These are phyloP conservation scores for Orbilia ellipsospora DNA, from an alignment of 2,329 filamentous ascomycete genomes.

Conservation along the genomic window DNA sequence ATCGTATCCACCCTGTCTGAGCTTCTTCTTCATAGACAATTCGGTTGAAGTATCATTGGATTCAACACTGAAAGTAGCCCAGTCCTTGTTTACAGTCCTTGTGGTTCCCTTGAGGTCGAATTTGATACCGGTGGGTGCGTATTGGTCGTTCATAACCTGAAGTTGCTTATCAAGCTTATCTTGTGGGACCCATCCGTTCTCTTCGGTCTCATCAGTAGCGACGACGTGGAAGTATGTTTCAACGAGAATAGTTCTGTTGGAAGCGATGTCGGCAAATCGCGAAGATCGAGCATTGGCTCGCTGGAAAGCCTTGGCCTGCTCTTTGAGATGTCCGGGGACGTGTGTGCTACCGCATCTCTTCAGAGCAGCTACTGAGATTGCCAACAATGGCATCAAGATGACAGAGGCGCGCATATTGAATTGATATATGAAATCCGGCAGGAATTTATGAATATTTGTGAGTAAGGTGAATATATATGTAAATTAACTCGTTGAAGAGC, in stretches of 20 bases:
- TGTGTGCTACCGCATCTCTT: conserved; percentile 44
- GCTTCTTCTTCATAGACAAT: conserved; percentile 64
- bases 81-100: conserved; percentile 66
- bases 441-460: conserved; percentile 1
- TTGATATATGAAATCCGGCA: conserved; percentile 4
- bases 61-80: conserved; percentile 61
- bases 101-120: conserved; percentile 65
- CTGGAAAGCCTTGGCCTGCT: conserved; percentile 44
- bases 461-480: conserved; percentile 19
- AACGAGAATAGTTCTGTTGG: conserved; percentile 47
- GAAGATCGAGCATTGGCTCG: conserved; percentile 42
- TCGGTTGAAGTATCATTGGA: conserved; percentile 60
- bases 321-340: conserved; percentile 46
- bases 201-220: conserved; percentile 59
- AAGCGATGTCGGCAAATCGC: conserved; percentile 13
- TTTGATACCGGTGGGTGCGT: conserved; percentile 63
- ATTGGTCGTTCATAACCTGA: conserved; percentile 65
- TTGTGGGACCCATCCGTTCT: conserved; percentile 57
- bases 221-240: conserved; percentile 61
- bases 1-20: conserved; percentile 65
- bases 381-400: conserved; percentile 53
- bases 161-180: conserved; percentile 63
- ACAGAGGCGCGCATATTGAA: conserved; percentile 52
- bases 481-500: conserved; percentile 21
- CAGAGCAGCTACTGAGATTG: conserved; percentile 40